phyloP scores from a whole-genome alignment of 1,284 basidiomycete genomes.

The Ceratobasidium sp. region DNA sequence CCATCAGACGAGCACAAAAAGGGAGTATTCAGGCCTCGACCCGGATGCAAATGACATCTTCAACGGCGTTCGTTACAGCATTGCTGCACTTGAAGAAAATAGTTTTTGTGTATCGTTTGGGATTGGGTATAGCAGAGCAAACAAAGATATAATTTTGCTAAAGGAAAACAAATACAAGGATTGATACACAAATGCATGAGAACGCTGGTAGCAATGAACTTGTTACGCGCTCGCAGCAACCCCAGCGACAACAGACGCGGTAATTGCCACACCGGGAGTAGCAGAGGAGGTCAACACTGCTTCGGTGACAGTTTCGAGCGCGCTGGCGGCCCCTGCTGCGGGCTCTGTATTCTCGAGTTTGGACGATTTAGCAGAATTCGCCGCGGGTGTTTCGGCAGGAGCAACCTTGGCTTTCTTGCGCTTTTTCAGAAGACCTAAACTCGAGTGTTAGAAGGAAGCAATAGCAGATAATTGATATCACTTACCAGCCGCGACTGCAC shows the following conservation, averaged over 20 bases:
- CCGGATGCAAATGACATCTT: slow-evolving; percentile 26
- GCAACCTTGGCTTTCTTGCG: slow-evolving; percentile 80
- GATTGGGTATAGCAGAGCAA: background rate
- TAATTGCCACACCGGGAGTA: slow-evolving; percentile 24
- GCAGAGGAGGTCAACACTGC: background rate
- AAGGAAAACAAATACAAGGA: background rate
- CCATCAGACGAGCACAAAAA: slow-evolving; percentile 36
- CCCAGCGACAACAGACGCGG: slow-evolving; percentile 16
- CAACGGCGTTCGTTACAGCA: background rate
- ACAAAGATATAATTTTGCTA: background rate
- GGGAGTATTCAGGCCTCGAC: slow-evolving; percentile 34
- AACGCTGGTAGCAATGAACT: background rate
- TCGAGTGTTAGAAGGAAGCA: slow-evolving; percentile 30
- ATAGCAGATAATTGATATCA: slow-evolving; percentile 44
- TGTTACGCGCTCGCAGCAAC: slow-evolving; percentile 28
- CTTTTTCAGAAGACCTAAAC: slow-evolving; percentile 78
- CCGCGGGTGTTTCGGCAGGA: slow-evolving; percentile 51
- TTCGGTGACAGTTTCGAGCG: slow-evolving; percentile 9
- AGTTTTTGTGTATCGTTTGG: background rate
- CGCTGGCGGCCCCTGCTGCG: background rate
- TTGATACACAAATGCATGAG: background rate
- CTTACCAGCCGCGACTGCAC: slow-evolving; percentile 85
- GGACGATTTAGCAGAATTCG: slow-evolving; percentile 4
- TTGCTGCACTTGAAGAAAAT: too few relatives aligned
- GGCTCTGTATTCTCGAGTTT: background rate